Evolutionary conservation across 106 monocot genomes (phyloP).

Genomic region (Posidonia australis): DNA sequence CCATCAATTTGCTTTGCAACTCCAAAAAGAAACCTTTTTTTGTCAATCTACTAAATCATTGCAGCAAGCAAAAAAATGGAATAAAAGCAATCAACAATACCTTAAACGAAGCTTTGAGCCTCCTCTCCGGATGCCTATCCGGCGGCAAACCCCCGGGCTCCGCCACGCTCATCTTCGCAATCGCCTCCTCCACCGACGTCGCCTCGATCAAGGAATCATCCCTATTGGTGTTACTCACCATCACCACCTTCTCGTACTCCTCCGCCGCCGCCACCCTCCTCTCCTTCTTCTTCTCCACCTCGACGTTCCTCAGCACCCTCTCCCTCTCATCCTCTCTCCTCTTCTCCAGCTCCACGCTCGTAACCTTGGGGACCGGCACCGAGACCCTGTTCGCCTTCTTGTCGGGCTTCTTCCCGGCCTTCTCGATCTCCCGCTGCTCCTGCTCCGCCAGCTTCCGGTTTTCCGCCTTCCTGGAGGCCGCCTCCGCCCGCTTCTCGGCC

Average conservation of each 20-base stretch:
- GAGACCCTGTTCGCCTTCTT: constrained; percentile 71
- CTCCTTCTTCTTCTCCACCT: constrained; percentile 69
- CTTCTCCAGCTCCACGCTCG: constrained; percentile 46
- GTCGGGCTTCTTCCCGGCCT: constrained; percentile 45
- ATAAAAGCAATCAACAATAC: constrained; percentile 11
- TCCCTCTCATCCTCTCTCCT: constrained; percentile 57
- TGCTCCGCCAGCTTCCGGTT: constrained; percentile 55
- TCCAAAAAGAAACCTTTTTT: not conserved
- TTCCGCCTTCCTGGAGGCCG: constrained; percentile 69
- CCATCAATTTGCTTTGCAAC: not conserved
- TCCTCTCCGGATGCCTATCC: constrained; percentile 79
- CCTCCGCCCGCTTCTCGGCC: constrained; percentile 29
- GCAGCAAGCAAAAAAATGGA: not conserved
- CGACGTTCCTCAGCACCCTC: constrained; percentile 35
- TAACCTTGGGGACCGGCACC: constrained; percentile 76
- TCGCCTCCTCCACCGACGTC: constrained; percentile 71
- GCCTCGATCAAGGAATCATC: constrained; percentile 87
- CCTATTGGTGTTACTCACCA: constrained; percentile 80
- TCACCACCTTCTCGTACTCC: constrained; percentile 79
- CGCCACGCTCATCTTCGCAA: constrained; percentile 45
- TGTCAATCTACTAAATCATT: not conserved
- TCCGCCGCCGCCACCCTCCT: constrained; percentile 68
- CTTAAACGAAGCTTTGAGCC: constrained; percentile 92
- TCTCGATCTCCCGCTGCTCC: constrained; percentile 63
- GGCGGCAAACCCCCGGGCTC: constrained; percentile 39